Base-by-base conservation (phyloP, 2,329 filamentous ascomycete genomes). In the Ascochyta fabae region DNA sequence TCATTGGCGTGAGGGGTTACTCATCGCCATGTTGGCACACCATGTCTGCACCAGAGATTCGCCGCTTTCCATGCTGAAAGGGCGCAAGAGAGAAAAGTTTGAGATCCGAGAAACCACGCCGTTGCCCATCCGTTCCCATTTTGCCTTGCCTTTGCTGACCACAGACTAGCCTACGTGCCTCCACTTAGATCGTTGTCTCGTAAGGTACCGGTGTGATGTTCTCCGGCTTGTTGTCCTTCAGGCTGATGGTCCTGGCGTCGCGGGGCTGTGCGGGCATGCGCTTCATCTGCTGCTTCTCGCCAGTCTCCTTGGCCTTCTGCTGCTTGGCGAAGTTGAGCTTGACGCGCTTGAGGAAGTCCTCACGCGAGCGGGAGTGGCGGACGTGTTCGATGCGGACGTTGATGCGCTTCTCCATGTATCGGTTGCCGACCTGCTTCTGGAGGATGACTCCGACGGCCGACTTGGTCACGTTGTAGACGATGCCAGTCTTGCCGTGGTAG, bases 331-430 rank as follows among this genome's bases (percentile, higher is more conserved):
- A 92, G 85, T 98, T 98, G 78, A 87, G 83, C 91, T 98, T 98
- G 81, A 99, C 94, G 77, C 94, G 90, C 84, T 86, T 88, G 77
- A 98, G 82, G 87, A 99, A 98, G 81, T 95, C 94, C 76, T 98
- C 94, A 78, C 95, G 88, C 76, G 94, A 98, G 80, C 95, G 90
- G 72, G 94, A 98, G 79, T 91, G 90, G 77, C 84, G 83, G 83
- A 99, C 87, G 89, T 99, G 95, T 89, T 99, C 95, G 82, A 98
- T 83, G 79, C 95, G 92, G 84, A 99, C 86, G 88, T 96, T 98
- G 86, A 99, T 88, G 81, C 95, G 94, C 92, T 99, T 99, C 91
- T 99, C 95, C 80, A 99, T 86, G 88, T 97, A 99, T 78, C 94
- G 91, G 89, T 98, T 95, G 84, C 93, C 92, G 80, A 99, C 95